phyloP scores from a whole-genome alignment of 2,329 filamentous ascomycete species.

The Diaporthe aspalathi region DNA sequence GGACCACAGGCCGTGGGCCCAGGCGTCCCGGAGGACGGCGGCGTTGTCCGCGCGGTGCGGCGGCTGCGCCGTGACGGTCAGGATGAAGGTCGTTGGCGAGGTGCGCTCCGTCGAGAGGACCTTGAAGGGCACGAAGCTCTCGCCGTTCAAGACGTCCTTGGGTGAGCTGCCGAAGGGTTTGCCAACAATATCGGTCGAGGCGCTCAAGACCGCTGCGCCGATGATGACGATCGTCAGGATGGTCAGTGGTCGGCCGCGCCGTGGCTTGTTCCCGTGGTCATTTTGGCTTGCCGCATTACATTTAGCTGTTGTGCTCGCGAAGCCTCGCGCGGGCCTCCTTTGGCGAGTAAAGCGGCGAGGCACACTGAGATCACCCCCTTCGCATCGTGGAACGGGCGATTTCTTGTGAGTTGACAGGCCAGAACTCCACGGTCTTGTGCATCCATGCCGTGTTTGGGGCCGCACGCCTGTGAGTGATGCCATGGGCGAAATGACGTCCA shows the following conservation, averaged over 20 bases:
- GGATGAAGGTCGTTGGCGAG: constrained; percentile 75
- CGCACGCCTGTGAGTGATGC: background rate
- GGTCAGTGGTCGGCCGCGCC: background rate
- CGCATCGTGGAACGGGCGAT: background rate
- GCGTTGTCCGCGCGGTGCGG: constrained; percentile 43
- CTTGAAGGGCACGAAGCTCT: constrained; percentile 73
- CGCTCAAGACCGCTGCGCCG: constrained; percentile 6
- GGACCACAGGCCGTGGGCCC: constrained; percentile 80
- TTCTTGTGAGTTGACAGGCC: background rate
- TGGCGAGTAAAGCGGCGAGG: background rate
- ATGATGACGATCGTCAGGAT: background rate
- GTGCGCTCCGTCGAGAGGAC: constrained; percentile 71
- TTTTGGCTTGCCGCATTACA: background rate
- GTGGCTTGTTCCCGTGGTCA: background rate
- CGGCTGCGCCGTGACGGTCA: constrained; percentile 63
- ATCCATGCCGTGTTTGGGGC: background rate
- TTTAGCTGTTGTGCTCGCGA: background rate
- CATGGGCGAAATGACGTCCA: background rate
- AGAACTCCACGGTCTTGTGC: background rate
- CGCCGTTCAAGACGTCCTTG: constrained; percentile 61
- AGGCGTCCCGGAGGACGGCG: constrained; percentile 53
- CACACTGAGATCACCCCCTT: rapidly evolving
- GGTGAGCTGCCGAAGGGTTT: constrained; percentile 17
- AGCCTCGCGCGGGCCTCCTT: background rate
- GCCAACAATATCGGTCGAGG: constrained; percentile 14